Conservation (phyloP, 2,329 filamentous ascomycete genomes). For the Xylaria sp. region DNA sequence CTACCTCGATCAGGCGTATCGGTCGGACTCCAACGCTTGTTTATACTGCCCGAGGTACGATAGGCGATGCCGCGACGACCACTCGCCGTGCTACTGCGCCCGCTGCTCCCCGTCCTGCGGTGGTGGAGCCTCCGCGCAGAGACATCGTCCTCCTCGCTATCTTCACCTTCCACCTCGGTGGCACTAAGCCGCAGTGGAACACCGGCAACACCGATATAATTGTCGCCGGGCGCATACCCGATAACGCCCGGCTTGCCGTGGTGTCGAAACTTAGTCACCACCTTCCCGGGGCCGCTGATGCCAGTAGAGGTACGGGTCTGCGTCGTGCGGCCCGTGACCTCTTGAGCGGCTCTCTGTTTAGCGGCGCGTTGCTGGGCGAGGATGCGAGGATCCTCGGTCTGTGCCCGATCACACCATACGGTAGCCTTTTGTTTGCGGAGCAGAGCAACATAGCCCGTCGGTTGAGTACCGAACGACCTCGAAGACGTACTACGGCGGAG, state of each 20-base stretch:
- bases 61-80: conserved; percentile 61
- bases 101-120: conserved; percentile 78
- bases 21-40: conserved; percentile 61
- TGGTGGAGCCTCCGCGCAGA: conserved; percentile 66
- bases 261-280: conserved; percentile 87
- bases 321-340: conserved; percentile 74
- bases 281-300: conserved; percentile 69
- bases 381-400: conserved; percentile 88
- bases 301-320: conserved; percentile 70
- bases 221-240: conserved; percentile 80
- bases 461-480: conserved; percentile 70
- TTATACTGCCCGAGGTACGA: conserved; percentile 61
- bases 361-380: conserved; percentile 85
- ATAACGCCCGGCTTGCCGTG: conserved; percentile 82
- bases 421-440: conserved; percentile 97
- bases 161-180: conserved; percentile 92
- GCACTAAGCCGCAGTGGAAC: conserved; percentile 93
- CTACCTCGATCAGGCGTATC: conserved; percentile 68
- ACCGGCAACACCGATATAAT: conserved; percentile 78
- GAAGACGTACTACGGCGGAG: conserved; percentile 83
- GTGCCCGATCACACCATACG: conserved; percentile 95
- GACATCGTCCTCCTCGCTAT: conserved; percentile 78
- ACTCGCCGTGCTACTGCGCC: conserved; percentile 73
- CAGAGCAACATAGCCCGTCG: conserved; percentile 91
- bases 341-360: conserved; percentile 84